Base-by-base conservation (phyloP, 768 basidiomycete genomes). In the Leccinum boreale region DNA sequence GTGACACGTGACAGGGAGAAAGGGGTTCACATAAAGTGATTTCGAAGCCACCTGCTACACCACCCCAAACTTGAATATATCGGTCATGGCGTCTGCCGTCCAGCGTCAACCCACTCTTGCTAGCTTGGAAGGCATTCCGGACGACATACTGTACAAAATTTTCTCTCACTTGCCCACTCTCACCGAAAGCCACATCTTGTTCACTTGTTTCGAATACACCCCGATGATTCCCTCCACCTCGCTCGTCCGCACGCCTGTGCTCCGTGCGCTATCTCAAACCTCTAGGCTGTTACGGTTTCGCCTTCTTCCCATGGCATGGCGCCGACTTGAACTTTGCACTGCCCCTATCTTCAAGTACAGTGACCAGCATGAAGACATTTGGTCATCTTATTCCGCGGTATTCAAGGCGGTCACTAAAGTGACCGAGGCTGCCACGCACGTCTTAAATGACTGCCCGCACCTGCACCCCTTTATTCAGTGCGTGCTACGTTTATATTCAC, bases 281-380 rank as follows among this genome's bases (percentile, higher is more conserved):
- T 58, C 53, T 1, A 35, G 53, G 7, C 23, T 65, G 3, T 47
- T 65, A 14, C 55, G 64, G 17, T 52, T 57, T 6, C 59, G 57
- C 21, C 64, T 57, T 46, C 49, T 62, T 14, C 42, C 44, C 6
- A 53, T 65, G 57, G 64, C 63, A 10, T 65, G 63, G 64, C 51
- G 12, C 15, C 51, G 45, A 9, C 4, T 58, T 3, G 53, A 57
- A 4, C 44, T 65, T 2, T 65, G 55, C 36, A 19, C 45, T 19
- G 46, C 31, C n/a, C 36, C 39, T 15, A n/a, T 46, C 6, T 48
- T 42, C 19, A 19, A 44, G 19, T 12, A 19, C 19, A 9, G 19
- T 11, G 11, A 44, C n/a, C 9, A n/a, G 3, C n/a, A 9, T 42
- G 17, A n/a, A 42, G n/a, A n/a, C 39, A n/a, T n/a, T 9, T n/a